Evolutionary conservation across 441 rosid species (phyloP), one percentile per base, ranked within the genome.

Genomic region (Raphanus hybrid): DNA sequence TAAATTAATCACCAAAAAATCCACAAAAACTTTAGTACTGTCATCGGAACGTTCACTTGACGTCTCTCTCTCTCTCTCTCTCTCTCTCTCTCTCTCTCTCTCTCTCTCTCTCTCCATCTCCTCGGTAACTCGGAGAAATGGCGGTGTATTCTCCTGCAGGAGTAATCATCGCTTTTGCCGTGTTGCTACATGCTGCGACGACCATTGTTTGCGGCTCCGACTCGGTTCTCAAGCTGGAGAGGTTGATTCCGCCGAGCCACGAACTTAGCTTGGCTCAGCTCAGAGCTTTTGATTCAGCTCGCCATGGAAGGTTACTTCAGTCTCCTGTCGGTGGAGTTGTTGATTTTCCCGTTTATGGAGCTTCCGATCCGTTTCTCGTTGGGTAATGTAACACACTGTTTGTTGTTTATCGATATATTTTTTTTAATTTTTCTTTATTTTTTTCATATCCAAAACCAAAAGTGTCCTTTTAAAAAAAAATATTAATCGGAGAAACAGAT

Each of bases 221-320:
- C 61, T 62, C 75, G 64, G 81, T 80, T 68, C 75, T 80, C 8
- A 76, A 76, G 68, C 78, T 80, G 1, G 83, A 80, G 75, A 76
- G 83, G 8, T 55, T 73, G 70, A 76, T 80, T 62, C 83, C 83
- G 1, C 80, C 78, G 50, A 80, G 26, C 45, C 81, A 80, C 7
- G 78, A 80, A 14, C 83, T 80, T 69, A 65, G 80, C 64, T 45
- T 80, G 6, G 64, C 67, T 80, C 75, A 80, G 45, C 81, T 80
- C 45, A 80, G 83, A 26, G 83, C 81, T 62, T 76, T 67, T 76
- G 83, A 80, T 73, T 73, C 71, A 72, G 77, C 78, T 76, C 80
- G 83, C 67, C 83, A 80, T 68, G 83, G 81, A 67, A 80, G 83
- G 75, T 73, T 80, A 20, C 48, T 80, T 2, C 83, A 80, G 39